Base-by-base conservation (phyloP, 441 rosid genomes). In the Geranium incanum region DNA sequence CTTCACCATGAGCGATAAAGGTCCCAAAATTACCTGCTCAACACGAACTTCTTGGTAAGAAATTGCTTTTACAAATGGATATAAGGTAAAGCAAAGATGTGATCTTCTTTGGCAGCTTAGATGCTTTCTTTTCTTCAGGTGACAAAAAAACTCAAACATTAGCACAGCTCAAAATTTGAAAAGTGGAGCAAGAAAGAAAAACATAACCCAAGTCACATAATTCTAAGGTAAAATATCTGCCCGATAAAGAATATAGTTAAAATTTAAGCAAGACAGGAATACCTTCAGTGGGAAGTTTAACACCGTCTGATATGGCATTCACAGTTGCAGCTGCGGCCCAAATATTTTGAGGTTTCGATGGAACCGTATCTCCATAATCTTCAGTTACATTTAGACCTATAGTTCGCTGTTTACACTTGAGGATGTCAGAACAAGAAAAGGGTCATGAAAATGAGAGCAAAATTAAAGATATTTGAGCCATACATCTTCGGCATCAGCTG, bases 21-120 rank as follows among this genome's bases (percentile, higher is more conserved):
- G 98, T 95, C 70, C 97, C 97, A 79, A 89, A 95, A 50, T 89
- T 96, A 75, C 90, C 95, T 86, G 84, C 74, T 76, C 70, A 75
- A 68, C 43, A 71, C 19, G 55, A 76, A 57, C 68, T 48, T 12
- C 18, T 64, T 64, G 12, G 12, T 64, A 11, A 8, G n/a, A 62
- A 62, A 21, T 62, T 36, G 37, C 12, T 21, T 19, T 23, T 23
- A 23, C 66, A 23, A 36, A 23, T 9, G 66, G 41, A 45, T 41
- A 69, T 2, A 57, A 55, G 65, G 39, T 69, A 69, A 55, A 36
- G 43, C 65, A 55, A n/a, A 55, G 70, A 48, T 16, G 38, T 13
- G 4, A 52, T 48, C 37, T 66, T 36, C 48, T 18, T 67, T 36
- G 13, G 45, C 41, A 69, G 65, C 15, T 7, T 68, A 45, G 36